These are phyloP conservation scores for Hysterangium stoloniferum DNA, from an alignment of 768 basidiomycete species.

Conservation along the genomic window DNA sequence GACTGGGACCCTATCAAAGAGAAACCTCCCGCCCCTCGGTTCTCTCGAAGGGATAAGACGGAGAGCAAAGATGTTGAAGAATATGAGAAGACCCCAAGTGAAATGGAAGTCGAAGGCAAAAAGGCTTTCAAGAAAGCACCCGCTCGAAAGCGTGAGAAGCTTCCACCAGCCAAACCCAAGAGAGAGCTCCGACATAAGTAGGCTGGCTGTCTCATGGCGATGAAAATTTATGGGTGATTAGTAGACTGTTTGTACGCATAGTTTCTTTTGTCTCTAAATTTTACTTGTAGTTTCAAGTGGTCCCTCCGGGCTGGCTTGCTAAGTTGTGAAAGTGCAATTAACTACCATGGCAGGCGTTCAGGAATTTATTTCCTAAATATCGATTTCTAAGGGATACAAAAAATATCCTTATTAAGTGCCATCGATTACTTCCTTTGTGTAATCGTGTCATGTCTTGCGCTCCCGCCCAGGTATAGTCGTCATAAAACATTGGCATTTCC, in stretches of 20 bases:
- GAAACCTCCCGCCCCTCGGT: background rate
- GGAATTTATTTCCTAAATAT: background rate
- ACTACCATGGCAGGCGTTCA: background rate
- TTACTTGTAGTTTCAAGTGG: background rate
- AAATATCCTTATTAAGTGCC: background rate
- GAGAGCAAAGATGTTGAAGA: constrained; percentile 1
- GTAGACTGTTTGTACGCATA: too few relatives aligned
- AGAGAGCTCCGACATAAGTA: background rate
- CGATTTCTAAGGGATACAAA: background rate
- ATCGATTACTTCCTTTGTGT: too few relatives aligned
- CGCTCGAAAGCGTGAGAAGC: background rate
- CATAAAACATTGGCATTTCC: constrained; percentile 9
- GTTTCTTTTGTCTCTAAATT: too few relatives aligned
- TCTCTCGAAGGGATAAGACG: constrained; percentile 1
- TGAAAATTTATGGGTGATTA: too few relatives aligned
- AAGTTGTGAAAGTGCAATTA: background rate
- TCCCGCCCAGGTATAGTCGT: too few relatives aligned
- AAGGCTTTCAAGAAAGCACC: background rate
- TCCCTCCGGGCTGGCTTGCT: background rate
- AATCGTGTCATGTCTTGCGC: too few relatives aligned
- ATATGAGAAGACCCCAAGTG: background rate
- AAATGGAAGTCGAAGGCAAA: background rate
- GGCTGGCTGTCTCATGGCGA: background rate
- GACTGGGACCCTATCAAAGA: constrained; percentile 10
- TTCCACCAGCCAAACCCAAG: background rate